Evolutionary conservation across 371 early-diverging fungal genomes (phyloP), one percentile per base, ranked within the genome.

Genomic region (Mucor lusitanicus): DNA sequence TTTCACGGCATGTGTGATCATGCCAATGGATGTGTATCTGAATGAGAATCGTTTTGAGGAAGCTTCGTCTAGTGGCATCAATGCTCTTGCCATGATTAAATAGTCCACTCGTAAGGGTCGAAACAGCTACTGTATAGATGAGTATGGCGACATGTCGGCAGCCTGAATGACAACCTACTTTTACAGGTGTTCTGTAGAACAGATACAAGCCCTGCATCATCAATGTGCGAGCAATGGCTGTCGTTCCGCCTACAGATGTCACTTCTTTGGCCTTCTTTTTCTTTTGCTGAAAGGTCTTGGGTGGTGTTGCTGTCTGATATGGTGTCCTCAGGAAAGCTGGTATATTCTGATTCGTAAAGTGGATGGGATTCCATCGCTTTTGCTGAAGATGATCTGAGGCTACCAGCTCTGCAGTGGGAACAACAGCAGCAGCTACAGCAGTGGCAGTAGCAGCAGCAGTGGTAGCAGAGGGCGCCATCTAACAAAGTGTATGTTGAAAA

Each of bases 41-140:
- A 91, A 84, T 23, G 86, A 85, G 37, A 80, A 79, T 63, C 75
- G 63, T 62, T 73, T 76, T 39, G 76, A n/a, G 0, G 74, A 69
- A 2, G 66, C 65, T 48, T 79, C 68, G 39, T 79, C 69, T 1
- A 87, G 78, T 1, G 90, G 89, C 70, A 86, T 76, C n/a, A 89
- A 69, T 2, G 92, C 92, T 44, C 91, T 81, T 4, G 92, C 93
- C 76, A 92, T 88, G 21, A 91, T 87, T 40, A 92, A 73, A 69
- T 93, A 93, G 73, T 93, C 93, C 4, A 93, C 90, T 15, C 93
- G 80, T 66, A 92, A 76, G 6, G 93, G 93, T n/a, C 92, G 81
- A 64, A 92, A 92, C 11, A 92, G 77, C 89, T 92, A 56, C 4
- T 28, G 15, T 12, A 28, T 12, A 6, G 1, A 19, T 50, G 19